Evolutionary conservation across 2,329 filamentous ascomycete genomes (phyloP), one percentile per base, ranked within the genome.

Genomic region (Alternaria ventricosa): DNA sequence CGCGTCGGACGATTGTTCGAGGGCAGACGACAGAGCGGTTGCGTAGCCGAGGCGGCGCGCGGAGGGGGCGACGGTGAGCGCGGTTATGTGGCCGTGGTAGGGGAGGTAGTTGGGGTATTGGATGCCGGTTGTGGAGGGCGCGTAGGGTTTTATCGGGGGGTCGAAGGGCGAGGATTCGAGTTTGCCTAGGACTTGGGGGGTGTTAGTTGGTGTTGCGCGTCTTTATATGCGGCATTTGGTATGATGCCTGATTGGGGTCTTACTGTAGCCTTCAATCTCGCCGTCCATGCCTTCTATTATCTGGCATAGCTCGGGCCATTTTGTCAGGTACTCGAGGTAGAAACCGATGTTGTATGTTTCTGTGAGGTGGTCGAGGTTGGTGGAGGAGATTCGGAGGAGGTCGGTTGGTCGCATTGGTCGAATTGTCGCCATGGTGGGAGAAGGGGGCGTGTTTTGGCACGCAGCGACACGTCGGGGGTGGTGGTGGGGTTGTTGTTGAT

Each of bases 1-100:
- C 55, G 89, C 90, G 71, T 97, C 92, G 44, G 92, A 93, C 3
- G 89, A 90, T n/a, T 86, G 85, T 80, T 97, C 95, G 28, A 99
- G 86, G 60, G 92, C 89, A 74, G 92, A 87, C 0, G 92, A 94
- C 41, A 99, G 86, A 49, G 91, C 90, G 63, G 91, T 93, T 55
- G 95, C 96, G 72, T 97, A 92, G 15, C 96, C 95, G 15, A 96
- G 87, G 46, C 96, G 88, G 27, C 96, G 90, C 54, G 93, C 93
- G 60, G 91, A 89, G 0, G 96, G 96, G 0, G 95, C 91, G 20
- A 99, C 93, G 0, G 96, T 98, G 55, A 99, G 86, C 36, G 95
- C 96, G 5, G 96, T 99, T 77, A 99, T 97, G 82, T 99, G 96
- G 20, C 94, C 95, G 83, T 99, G 96, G 93, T 94, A 98, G n/a